phyloP scores from a whole-genome alignment of 768 basidiomycete species.

The Hypsizygus marmoreus region DNA sequence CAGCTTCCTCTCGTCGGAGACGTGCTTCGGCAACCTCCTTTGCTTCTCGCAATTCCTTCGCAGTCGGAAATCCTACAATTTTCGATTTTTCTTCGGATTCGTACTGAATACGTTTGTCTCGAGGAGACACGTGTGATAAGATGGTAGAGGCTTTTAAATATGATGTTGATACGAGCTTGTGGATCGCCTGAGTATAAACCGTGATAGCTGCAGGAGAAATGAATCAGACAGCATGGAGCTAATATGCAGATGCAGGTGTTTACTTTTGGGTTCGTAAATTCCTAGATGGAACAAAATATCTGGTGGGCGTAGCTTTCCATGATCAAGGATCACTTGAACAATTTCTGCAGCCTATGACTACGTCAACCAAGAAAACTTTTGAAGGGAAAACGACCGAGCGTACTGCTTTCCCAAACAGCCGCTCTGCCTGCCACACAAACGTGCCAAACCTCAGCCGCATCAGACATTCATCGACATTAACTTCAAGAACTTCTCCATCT shows the following conservation, averaged over 20 bases:
- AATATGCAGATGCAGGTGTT: slow-evolving; percentile 10
- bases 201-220: slow-evolving; percentile 18
- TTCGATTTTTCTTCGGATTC: slow-evolving; percentile 78
- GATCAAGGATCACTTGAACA: slow-evolving; percentile 73
- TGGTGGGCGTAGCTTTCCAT: slow-evolving; percentile 81
- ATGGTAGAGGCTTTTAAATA: slow-evolving; percentile 82
- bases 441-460: slow-evolving; percentile 80
- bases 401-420: slow-evolving; percentile 71
- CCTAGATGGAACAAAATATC: slow-evolving; percentile 63
- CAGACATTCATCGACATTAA: slow-evolving; percentile 84
- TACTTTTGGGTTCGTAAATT: slow-evolving; percentile 61
- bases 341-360: slow-evolving; percentile 70
- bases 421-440: slow-evolving; percentile 74
- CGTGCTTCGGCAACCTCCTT: slow-evolving; percentile 67
- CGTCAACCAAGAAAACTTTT: slow-evolving; percentile 6
- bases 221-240: neutral
- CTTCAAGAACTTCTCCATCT: slow-evolving; percentile 77
- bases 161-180: slow-evolving; percentile 68
- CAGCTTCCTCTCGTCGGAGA: slow-evolving; percentile 69
- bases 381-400: slow-evolving; percentile 25
- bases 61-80: slow-evolving; percentile 75
- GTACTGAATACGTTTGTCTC: slow-evolving; percentile 79
- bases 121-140: slow-evolving; percentile 76
- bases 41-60: slow-evolving; percentile 75
- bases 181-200: slow-evolving; percentile 63